Conservation (phyloP, 257 asterid species). For the Plantago elongata region DNA sequence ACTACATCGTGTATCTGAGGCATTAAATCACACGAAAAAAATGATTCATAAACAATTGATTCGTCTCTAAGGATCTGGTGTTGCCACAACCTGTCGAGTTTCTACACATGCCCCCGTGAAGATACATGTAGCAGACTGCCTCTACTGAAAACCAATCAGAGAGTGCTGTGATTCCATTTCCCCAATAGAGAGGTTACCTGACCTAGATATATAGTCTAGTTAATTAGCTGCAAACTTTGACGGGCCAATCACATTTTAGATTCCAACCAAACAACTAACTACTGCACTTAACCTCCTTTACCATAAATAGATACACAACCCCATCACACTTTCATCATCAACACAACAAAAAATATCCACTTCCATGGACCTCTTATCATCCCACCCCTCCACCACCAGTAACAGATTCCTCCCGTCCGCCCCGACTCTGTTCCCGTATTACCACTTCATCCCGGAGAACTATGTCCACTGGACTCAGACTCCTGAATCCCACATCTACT, state of each 20-base stretch:
- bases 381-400: slow-evolving; percentile 22
- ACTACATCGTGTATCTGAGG: too few species aligned
- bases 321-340: background rate
- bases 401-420: slow-evolving; percentile 32
- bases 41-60: too few species aligned
- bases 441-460: slow-evolving; percentile 43
- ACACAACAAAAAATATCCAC: background rate
- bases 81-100: too few species aligned
- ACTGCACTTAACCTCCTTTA: background rate
- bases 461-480: slow-evolving; percentile 65
- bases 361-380: slow-evolving; percentile 36
- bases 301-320: background rate
- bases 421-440: slow-evolving; percentile 25
- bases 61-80: too few species aligned
- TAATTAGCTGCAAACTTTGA: background rate
- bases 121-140: too few species aligned
- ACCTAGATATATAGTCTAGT: too few species aligned
- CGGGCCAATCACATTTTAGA: slow-evolving; percentile 4
- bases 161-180: background rate
- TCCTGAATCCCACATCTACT: slow-evolving; percentile 62
- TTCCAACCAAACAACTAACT: background rate
- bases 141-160: too few species aligned
- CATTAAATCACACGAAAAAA: too few species aligned
- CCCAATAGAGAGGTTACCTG: background rate
- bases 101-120: too few species aligned